Percentiles rank a stretch among this genome's conserved stretches.
These are phyloP conservation scores for Diutina siamensis DNA, from an alignment of 1,139 yeast genomes.

Conservation along the genomic window DNA sequence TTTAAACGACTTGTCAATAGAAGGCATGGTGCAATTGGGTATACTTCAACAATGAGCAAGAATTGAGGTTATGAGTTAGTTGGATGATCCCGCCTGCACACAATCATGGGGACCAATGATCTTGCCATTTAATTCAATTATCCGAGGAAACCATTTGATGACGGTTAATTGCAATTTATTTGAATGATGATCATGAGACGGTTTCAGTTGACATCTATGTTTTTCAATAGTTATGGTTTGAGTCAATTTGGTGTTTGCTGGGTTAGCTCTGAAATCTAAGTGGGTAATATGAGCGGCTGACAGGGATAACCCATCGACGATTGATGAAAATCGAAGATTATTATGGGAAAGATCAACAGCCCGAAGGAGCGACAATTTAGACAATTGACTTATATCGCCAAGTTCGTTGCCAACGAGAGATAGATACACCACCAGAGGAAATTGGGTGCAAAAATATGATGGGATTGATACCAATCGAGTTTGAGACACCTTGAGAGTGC, in stretches of 20 bases:
- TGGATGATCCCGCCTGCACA: not conserved
- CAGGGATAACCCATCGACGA: not conserved
- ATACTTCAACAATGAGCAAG: too few relatives aligned
- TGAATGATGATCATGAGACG: not conserved
- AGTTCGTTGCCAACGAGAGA: not conserved
- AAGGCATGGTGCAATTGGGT: slow-evolving; percentile 16
- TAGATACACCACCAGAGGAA: not conserved
- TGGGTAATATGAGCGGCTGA: not conserved
- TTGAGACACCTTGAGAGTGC: not conserved
- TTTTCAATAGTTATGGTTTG: too few relatives aligned
- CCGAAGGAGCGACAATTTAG: not conserved
- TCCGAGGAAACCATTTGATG: not conserved
- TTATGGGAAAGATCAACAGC: not conserved
- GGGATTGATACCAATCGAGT: not conserved
- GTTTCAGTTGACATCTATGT: too few relatives aligned
- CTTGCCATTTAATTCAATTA: not conserved
- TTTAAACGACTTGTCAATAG: slow-evolving; percentile 26
- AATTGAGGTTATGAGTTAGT: too few relatives aligned
- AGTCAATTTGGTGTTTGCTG: not conserved
- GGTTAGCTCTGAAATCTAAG: not conserved
- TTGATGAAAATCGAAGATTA: not conserved
- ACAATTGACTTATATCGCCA: not conserved
- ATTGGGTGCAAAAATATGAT: not conserved
- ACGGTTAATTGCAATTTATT: not conserved
- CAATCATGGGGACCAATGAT: not conserved